Evolutionary conservation across 192 early-diverging fungal species (phyloP).

Genomic region (Glomus cerebriforme): DNA sequence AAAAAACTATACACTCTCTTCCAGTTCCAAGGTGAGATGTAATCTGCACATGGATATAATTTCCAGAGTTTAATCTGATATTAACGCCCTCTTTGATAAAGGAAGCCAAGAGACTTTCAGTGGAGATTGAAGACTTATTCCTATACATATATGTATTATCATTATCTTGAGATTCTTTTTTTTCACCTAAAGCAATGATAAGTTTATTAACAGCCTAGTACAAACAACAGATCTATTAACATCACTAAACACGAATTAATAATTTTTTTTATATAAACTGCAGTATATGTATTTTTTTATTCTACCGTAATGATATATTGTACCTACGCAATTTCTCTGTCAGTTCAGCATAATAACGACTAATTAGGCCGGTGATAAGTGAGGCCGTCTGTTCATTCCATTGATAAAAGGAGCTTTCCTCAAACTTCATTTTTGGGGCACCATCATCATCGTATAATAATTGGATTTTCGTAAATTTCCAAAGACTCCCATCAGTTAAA

Average conservation of each 20-base stretch:
- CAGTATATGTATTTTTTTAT: no score
- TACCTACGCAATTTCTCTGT: not conserved
- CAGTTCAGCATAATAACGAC: not conserved
- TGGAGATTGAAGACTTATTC: conserved; percentile 15
- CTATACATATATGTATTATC: conserved; percentile 24
- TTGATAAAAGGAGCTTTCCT: not conserved
- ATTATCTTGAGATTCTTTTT: conserved; percentile 23
- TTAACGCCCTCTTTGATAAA: conserved; percentile 14
- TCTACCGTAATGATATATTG: no score
- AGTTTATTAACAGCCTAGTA: not conserved
- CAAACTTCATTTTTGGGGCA: conserved; percentile 8
- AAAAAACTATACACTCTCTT: conserved; percentile 30
- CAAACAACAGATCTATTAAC: no score
- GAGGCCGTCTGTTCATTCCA: conserved; percentile 1
- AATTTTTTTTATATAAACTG: no score
- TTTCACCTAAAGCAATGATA: conserved; percentile 6
- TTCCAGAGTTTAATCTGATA: conserved; percentile 28
- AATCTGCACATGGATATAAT: conserved; percentile 23
- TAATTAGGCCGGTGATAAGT: not conserved
- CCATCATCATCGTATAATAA: not conserved
- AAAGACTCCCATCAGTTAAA: conserved; percentile 20
- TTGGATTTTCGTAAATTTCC: conserved; percentile 19
- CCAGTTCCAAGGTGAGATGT: conserved; percentile 21
- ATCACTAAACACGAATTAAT: no score
- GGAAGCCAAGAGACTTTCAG: conserved; percentile 30